phyloP scores from a whole-genome alignment of 768 basidiomycete species.

The Leccinum ochraceum region DNA sequence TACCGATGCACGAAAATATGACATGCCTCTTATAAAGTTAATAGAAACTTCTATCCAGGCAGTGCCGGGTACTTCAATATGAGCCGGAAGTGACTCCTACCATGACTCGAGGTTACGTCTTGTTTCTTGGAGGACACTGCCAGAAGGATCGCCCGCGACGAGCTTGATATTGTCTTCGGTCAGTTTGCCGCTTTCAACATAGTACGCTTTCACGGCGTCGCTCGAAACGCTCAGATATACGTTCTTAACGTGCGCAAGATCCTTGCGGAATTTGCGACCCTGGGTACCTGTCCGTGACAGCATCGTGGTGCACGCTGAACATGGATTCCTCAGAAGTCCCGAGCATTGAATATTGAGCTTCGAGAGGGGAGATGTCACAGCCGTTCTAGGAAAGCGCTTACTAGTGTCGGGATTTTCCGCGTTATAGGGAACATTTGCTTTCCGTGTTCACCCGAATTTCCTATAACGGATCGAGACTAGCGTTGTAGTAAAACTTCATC shows the following conservation, averaged over 20 bases:
- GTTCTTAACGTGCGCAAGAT: constrained; percentile 87
- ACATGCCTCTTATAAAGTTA: background rate
- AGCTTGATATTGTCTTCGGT: background rate
- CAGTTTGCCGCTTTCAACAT: constrained; percentile 40
- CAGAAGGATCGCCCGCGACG: constrained; percentile 21
- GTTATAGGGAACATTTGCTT: too few relatives aligned
- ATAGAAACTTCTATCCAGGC: too few relatives aligned
- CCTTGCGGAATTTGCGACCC: constrained; percentile 90
- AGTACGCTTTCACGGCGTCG: constrained; percentile 76
- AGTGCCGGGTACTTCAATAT: too few relatives aligned
- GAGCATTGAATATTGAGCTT: constrained; percentile 80
- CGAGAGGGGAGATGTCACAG: constrained; percentile 75
- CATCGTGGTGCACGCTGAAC: constrained; percentile 89
- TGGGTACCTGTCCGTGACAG: constrained; percentile 91
- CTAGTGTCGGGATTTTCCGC: too few relatives aligned
- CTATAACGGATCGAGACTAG: constrained; percentile 8
- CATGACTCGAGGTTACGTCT: too few relatives aligned
- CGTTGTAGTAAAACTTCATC: constrained; percentile 84
- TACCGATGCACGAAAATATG: background rate
- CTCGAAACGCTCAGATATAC: constrained; percentile 79
- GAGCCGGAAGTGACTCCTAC: too few relatives aligned
- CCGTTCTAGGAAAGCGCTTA: too few relatives aligned
- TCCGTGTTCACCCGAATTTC: too few relatives aligned
- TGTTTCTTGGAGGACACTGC: too few relatives aligned
- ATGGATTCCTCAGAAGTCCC: constrained; percentile 86